Conservation (phyloP, 2,329 filamentous ascomycete genomes). For the Colletotrichum salicis region DNA sequence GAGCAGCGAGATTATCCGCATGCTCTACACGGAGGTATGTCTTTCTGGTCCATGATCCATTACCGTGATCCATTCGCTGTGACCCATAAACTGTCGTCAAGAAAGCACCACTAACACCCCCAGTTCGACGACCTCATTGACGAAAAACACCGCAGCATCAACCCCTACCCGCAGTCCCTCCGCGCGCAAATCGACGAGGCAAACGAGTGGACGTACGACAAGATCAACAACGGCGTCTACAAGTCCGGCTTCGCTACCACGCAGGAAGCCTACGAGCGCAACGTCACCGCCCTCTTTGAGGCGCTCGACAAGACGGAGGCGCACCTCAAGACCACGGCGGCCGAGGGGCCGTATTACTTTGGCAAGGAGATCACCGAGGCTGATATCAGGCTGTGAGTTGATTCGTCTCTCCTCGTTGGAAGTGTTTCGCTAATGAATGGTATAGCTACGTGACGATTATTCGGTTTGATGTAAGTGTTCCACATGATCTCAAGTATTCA, state of each 20-base stretch:
- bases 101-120: too few species aligned
- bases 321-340: constrained; percentile 64
- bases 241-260: constrained; percentile 86
- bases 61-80: too few species aligned
- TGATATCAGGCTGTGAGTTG: constrained; percentile 75
- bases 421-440: not conserved
- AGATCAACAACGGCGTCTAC: constrained; percentile 78
- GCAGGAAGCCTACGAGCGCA: constrained; percentile 82
- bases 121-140: constrained; percentile 78
- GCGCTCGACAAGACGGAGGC: constrained; percentile 81
- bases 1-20: constrained; percentile 90
- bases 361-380: constrained; percentile 82
- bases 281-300: constrained; percentile 76
- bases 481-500: too few species aligned
- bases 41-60: too few species aligned
- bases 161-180: constrained; percentile 76
- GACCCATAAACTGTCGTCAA: too few species aligned
- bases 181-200: constrained; percentile 76
- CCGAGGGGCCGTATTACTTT: constrained; percentile 75
- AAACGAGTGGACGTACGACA: constrained; percentile 83
- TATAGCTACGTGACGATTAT: constrained; percentile 73
- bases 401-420: not conserved
- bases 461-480: constrained; percentile 69
- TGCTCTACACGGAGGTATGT: constrained; percentile 75
- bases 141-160: constrained; percentile 67